Evolutionary conservation across 495 filamentous ascomycete species (phyloP).

Genomic region (Evernia prunastri): DNA sequence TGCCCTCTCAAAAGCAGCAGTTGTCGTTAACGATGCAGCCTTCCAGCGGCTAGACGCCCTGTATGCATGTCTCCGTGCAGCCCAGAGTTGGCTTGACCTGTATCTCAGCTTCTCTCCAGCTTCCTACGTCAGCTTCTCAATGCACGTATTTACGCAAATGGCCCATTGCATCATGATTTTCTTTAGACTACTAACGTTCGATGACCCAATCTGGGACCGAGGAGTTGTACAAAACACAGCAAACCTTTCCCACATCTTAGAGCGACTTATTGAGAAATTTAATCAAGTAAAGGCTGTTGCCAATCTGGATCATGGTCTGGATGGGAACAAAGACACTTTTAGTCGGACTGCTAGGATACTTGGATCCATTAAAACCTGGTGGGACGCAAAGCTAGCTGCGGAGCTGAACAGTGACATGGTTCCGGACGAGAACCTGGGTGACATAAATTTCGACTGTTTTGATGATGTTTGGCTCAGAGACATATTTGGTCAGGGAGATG

Average conservation of each 20-base stretch:
- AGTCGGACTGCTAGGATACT: background rate
- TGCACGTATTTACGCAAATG: conserved; percentile 38
- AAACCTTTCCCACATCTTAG: conserved; percentile 7
- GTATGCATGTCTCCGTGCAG: conserved; percentile 32
- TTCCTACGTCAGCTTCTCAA: conserved; percentile 34
- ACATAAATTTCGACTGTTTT: background rate
- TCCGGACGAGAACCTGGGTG: background rate
- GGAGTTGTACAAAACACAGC: conserved; percentile 21
- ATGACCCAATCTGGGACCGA: conserved; percentile 36
- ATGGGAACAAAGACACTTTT: background rate
- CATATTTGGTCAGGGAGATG: background rate
- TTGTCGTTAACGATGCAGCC: conserved; percentile 24
- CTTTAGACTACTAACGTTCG: conserved; percentile 39
- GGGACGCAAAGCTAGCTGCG: conserved; percentile 2
- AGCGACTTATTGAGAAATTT: background rate
- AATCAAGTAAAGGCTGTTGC: background rate
- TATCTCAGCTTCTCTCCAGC: conserved; percentile 33
- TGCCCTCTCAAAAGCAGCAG: conserved; percentile 29
- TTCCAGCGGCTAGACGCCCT: conserved; percentile 34
- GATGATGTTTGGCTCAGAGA: conserved; percentile 4
- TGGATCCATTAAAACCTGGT: conserved; percentile 4
- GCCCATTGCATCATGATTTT: conserved; percentile 36
- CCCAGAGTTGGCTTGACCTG: conserved; percentile 36
- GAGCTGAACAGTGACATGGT: background rate
- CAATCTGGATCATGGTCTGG: background rate